phyloP scores from a whole-genome alignment of 2,329 filamentous ascomycete genomes.

The Massarina eburnea region DNA sequence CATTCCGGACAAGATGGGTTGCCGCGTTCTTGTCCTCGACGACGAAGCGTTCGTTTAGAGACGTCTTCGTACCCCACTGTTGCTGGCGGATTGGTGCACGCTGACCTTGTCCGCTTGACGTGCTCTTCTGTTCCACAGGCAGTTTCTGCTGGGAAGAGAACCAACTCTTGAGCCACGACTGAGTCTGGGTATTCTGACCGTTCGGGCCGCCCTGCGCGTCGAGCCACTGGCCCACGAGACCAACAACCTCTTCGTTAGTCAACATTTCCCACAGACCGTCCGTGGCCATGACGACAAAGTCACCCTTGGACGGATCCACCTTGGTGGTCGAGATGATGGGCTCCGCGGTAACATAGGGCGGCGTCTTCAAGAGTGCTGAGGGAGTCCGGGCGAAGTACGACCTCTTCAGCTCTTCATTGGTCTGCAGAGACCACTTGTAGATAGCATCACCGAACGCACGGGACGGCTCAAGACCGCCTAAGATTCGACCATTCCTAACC shows the following conservation, averaged over 20 bases:
- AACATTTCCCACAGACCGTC: slow-evolving; percentile 99
- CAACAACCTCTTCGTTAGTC: slow-evolving; percentile 96
- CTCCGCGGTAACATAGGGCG: slow-evolving; percentile 96
- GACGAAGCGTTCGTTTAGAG: slow-evolving; percentile 79
- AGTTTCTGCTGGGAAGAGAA: slow-evolving; percentile 60
- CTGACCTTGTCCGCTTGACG: slow-evolving; percentile 65
- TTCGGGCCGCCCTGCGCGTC: slow-evolving; percentile 65
- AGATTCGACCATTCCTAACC: slow-evolving; percentile 82
- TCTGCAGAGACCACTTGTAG: slow-evolving; percentile 93
- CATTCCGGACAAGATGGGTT: slow-evolving; percentile 93
- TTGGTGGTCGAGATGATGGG: slow-evolving; percentile 92
- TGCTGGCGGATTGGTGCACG: slow-evolving; percentile 83
- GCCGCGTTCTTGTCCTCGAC: slow-evolving; percentile 95
- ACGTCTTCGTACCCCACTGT: slow-evolving; percentile 83
- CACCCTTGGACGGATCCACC: slow-evolving; percentile 83
- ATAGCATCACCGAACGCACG: slow-evolving; percentile 94
- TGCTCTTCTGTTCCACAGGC: slow-evolving; percentile 70
- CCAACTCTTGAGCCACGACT: slow-evolving; percentile 74
- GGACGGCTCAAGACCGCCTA: slow-evolving; percentile 89
- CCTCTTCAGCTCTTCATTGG: slow-evolving; percentile 77
- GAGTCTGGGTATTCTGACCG: slow-evolving; percentile 40
- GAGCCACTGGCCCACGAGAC: slow-evolving; percentile 94
- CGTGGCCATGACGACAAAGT: slow-evolving; percentile 95
- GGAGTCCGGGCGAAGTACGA: slow-evolving; percentile 86
- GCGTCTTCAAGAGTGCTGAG: slow-evolving; percentile 78